phyloP scores from a whole-genome alignment of 257 asterid species.

The Plantago elongata region DNA sequence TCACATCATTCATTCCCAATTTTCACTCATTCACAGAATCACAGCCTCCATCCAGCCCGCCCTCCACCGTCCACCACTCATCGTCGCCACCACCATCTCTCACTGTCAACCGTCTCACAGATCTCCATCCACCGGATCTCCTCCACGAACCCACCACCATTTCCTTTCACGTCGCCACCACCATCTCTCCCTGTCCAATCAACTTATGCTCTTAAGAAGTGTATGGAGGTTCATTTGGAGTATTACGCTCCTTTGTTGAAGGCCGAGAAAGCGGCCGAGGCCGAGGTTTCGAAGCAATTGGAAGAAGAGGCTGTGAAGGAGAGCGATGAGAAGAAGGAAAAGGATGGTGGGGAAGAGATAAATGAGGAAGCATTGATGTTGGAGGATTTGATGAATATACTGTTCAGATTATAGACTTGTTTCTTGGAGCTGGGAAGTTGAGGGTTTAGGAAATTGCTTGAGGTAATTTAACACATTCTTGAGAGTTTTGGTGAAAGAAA shows the following conservation, averaged over 20 bases:
- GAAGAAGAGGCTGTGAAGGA: constrained; percentile 31
- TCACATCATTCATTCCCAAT: too few relatives aligned
- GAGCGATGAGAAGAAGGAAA: constrained; percentile 8
- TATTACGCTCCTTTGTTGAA: constrained; percentile 61
- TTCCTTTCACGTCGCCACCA: too few relatives aligned
- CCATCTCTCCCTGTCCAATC: too few relatives aligned
- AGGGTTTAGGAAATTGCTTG: constrained; percentile 20
- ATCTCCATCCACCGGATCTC: too few relatives aligned
- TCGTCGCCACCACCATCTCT: too few relatives aligned
- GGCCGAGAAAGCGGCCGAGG: constrained; percentile 64
- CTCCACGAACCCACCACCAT: too few relatives aligned
- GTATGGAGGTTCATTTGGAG: constrained; percentile 76
- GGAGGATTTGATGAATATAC: constrained; percentile 8
- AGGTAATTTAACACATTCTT: constrained; percentile 21
- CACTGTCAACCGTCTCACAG: too few relatives aligned
- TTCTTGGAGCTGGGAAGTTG: constrained; percentile 8
- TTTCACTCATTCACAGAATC: too few relatives aligned
- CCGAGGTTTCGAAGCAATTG: constrained; percentile 42
- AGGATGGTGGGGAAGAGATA: constrained; percentile 2
- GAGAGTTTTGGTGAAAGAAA: constrained; percentile 18
- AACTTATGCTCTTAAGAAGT: constrained; percentile 51
- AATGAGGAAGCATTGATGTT: neutral
- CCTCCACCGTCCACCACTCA: too few relatives aligned
- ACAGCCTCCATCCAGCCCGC: too few relatives aligned
- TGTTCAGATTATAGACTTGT: constrained; percentile 11